These are phyloP conservation scores for Candida schatavii DNA, from an alignment of 805 yeast genomes.

Conservation along the genomic window DNA sequence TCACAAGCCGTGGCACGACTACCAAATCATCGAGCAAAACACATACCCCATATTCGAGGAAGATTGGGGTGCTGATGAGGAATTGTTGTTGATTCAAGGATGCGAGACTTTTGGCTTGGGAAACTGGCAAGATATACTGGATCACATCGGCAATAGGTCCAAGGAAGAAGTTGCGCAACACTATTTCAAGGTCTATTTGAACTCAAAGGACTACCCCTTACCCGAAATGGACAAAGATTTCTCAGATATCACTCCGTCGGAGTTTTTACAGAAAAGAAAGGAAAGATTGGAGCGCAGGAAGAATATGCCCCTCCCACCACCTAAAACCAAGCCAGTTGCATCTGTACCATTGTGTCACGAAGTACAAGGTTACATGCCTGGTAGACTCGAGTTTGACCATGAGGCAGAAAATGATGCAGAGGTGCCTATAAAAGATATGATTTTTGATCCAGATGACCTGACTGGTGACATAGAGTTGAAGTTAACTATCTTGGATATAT, in stretches of 20 bases:
- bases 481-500: slow-evolving; percentile 81
- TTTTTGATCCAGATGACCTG: slow-evolving; percentile 86
- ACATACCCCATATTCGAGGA: slow-evolving; percentile 87
- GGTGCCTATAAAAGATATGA: slow-evolving; percentile 88
- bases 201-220: slow-evolving; percentile 75
- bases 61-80: slow-evolving; percentile 99
- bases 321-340: slow-evolving; percentile 83
- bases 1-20: slow-evolving; percentile 94
- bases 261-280: slow-evolving; percentile 67
- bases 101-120: slow-evolving; percentile 91
- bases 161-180: slow-evolving; percentile 90
- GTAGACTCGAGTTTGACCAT: slow-evolving; percentile 92
- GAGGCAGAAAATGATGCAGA: slow-evolving; percentile 98
- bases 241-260: slow-evolving; percentile 55
- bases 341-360: slow-evolving; percentile 97
- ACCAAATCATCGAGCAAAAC: slow-evolving; percentile 88
- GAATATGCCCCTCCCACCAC: slow-evolving; percentile 72
- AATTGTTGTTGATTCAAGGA: slow-evolving; percentile 81
- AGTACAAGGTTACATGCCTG: slow-evolving; percentile 98
- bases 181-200: slow-evolving; percentile 67
- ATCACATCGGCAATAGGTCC: slow-evolving; percentile 87
- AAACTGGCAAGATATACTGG: slow-evolving; percentile 97
- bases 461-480: slow-evolving; percentile 87
- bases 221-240: slow-evolving; percentile 82
- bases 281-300: slow-evolving; percentile 68